Evolutionary conservation across 2,329 filamentous ascomycete genomes (phyloP).

Genomic region (Nemania sp.): DNA sequence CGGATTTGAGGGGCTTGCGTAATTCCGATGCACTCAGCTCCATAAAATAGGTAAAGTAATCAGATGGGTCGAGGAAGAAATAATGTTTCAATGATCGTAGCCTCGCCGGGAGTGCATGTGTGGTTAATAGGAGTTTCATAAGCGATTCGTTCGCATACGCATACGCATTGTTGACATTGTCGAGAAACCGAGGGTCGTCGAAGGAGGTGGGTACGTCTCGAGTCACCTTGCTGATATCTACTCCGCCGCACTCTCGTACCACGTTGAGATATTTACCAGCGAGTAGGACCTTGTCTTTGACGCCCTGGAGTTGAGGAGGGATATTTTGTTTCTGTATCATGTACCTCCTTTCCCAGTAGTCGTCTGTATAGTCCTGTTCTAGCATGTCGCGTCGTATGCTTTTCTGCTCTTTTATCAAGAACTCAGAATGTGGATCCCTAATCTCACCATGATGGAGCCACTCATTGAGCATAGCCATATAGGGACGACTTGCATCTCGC

Average conservation of each 20-base stretch:
- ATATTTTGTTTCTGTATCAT: constrained; percentile 90
- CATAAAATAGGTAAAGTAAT: constrained; percentile 98
- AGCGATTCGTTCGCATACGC: constrained; percentile 94
- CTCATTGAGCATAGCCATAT: constrained; percentile 98
- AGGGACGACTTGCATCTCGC: constrained; percentile 86
- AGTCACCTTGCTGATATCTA: constrained; percentile 87
- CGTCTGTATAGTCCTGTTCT: constrained; percentile 96
- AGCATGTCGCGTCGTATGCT: constrained; percentile 89
- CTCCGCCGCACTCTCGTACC: constrained; percentile 92
- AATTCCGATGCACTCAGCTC: constrained; percentile 89
- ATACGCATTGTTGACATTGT: constrained; percentile 95
- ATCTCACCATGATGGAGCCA: constrained; percentile 97
- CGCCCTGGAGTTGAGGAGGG: constrained; percentile 84
- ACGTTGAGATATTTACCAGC: constrained; percentile 98
- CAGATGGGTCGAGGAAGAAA: constrained; percentile 96
- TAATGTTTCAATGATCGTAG: constrained; percentile 95
- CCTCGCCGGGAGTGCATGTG: constrained; percentile 84
- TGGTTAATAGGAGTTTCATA: constrained; percentile 86
- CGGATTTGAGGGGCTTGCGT: constrained; percentile 81
- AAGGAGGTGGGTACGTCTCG: constrained; percentile 89
- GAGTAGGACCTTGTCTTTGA: constrained; percentile 92
- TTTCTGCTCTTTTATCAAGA: constrained; percentile 92
- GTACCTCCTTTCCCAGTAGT: constrained; percentile 98
- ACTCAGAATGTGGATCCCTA: constrained; percentile 90
- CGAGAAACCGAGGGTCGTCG: constrained; percentile 86